These are phyloP conservation scores for Dactylis glomerata DNA, from an alignment of 176 grass and related monocot species.

Conservation along the genomic window DNA sequence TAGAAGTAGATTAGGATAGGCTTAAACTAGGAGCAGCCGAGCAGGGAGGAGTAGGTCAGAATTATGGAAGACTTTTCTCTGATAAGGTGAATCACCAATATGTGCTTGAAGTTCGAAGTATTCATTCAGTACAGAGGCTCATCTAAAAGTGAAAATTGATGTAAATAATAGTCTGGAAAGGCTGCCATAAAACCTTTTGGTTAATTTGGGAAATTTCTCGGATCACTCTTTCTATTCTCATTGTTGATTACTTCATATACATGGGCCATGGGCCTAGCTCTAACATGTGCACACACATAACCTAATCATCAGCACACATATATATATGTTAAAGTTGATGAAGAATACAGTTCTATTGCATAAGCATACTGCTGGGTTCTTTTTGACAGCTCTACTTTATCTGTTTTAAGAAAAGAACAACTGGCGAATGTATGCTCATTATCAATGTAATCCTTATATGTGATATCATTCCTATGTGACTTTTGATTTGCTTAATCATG, in stretches of 20 bases:
- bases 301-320: no score
- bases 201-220: neutral
- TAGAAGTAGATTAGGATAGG: slow-evolving; percentile 13
- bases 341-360: neutral
- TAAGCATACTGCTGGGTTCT: neutral
- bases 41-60: neutral
- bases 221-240: neutral
- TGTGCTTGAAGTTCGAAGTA: neutral
- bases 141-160: neutral
- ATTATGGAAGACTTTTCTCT: slow-evolving; percentile 3
- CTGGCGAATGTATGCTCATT: neutral
- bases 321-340: neutral
- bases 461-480: slow-evolving; percentile 1
- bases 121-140: neutral
- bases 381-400: neutral
- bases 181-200: neutral
- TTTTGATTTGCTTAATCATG: slow-evolving; percentile 18
- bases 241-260: neutral
- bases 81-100: neutral
- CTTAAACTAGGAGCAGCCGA: neutral
- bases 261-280: neutral
- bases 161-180: neutral
- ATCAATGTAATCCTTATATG: neutral
- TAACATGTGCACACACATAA: no score
- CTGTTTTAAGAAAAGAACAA: neutral